Evolutionary conservation across 2,329 filamentous ascomycete species (phyloP).

Genomic region (Pseudogymnoascus sp.): DNA sequence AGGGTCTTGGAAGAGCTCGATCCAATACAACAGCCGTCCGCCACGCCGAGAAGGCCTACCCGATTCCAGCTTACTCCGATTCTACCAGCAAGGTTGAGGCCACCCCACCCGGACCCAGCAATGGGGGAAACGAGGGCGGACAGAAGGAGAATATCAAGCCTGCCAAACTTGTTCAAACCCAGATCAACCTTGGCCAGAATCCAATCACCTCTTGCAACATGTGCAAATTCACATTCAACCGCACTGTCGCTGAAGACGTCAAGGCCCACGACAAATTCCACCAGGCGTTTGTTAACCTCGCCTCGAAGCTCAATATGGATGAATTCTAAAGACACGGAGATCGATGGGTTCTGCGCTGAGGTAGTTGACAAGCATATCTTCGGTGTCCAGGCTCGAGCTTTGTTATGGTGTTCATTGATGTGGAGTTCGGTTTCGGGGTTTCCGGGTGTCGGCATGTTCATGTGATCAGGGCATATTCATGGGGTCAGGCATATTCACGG

Average conservation of each 20-base stretch:
- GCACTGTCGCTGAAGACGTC: neutral
- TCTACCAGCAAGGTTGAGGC: neutral
- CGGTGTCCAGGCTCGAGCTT: neutral
- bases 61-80: neutral
- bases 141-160: slow-evolving; percentile 33
- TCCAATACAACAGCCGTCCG: neutral
- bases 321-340: neutral
- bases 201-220: neutral
- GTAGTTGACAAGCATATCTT: neutral
- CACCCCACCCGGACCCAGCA: slow-evolving; percentile 14
- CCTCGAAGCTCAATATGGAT: neutral
- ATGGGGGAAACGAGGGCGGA: slow-evolving; percentile 1
- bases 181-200: slow-evolving; percentile 9
- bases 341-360: neutral
- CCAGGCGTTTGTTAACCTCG: neutral
- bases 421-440: neutral
- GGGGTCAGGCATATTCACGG: neutral
- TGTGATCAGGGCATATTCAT: neutral
- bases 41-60: neutral
- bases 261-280: slow-evolving; percentile 10
- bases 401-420: neutral
- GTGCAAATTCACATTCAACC: slow-evolving; percentile 8
- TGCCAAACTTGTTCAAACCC: slow-evolving; percentile 8
- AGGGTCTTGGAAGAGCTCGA: neutral
- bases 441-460: neutral